Evolutionary conservation across 2,329 filamentous ascomycete species (phyloP).

Genomic region (Fusarium mangiferae): DNA sequence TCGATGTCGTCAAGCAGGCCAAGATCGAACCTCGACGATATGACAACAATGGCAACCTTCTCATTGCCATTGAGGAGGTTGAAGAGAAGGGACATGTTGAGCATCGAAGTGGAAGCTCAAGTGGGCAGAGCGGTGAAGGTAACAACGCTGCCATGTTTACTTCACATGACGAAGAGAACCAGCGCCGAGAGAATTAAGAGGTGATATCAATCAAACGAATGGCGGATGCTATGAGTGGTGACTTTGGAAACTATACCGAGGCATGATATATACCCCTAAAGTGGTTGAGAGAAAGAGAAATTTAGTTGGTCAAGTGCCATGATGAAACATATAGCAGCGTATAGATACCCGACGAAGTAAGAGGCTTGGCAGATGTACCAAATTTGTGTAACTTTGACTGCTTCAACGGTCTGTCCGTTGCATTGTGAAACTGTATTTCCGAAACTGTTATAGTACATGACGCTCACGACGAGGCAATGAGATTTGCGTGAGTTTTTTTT

Average conservation of each 20-base stretch:
- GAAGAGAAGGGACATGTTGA: constrained; percentile 51
- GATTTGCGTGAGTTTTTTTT: neutral
- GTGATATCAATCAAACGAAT: neutral
- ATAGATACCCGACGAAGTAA: constrained; percentile 28
- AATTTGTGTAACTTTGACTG: neutral
- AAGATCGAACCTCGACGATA: constrained; percentile 64
- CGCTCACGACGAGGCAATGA: neutral
- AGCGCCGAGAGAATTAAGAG: constrained; percentile 37
- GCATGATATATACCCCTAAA: constrained; percentile 9
- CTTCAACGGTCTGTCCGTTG: neutral
- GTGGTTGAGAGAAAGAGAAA: neutral
- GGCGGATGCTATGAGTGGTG: neutral
- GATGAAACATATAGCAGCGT: constrained; percentile 9
- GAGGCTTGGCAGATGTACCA: neutral
- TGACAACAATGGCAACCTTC: constrained; percentile 67
- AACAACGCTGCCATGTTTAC: constrained; percentile 45
- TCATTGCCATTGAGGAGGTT: constrained; percentile 58
- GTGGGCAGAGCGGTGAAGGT: constrained; percentile 34
- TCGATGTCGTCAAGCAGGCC: constrained; percentile 52
- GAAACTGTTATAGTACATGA: neutral
- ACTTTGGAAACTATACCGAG: neutral
- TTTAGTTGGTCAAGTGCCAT: neutral
- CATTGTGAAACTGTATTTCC: constrained; percentile 12
- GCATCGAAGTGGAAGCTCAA: constrained; percentile 45
- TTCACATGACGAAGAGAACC: constrained; percentile 49